Conservation (phyloP, 2,329 filamentous ascomycete genomes). For the Seiridium unicorne region DNA sequence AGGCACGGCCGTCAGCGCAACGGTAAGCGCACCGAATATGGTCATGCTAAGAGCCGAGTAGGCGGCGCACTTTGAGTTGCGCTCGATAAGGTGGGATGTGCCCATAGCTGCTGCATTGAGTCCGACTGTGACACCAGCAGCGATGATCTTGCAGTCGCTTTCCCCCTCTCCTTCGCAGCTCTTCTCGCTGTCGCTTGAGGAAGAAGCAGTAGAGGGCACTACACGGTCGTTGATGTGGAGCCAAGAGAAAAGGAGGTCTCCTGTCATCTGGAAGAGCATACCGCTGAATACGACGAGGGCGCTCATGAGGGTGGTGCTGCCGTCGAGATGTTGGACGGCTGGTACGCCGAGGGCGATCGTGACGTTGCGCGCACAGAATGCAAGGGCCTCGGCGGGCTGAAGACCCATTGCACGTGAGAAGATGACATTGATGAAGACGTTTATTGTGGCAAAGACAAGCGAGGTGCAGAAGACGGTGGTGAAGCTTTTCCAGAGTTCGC, state of each 20-base stretch:
- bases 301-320: constrained; percentile 27
- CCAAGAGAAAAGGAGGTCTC: constrained; percentile 23
- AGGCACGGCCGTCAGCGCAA: constrained; percentile 49
- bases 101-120: constrained; percentile 62
- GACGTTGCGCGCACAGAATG: constrained; percentile 28
- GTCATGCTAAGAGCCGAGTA: constrained; percentile 59
- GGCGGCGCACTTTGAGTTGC: constrained; percentile 48
- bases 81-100: constrained; percentile 55
- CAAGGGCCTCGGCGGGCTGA: constrained; percentile 21
- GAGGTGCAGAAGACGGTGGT: constrained; percentile 24
- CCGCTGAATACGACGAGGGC: constrained; percentile 28
- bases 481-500: constrained; percentile 25
- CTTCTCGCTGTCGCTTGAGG: background rate
- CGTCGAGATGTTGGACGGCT: constrained; percentile 23
- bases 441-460: constrained; percentile 17
- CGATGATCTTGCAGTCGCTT: constrained; percentile 35
- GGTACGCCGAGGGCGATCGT: constrained; percentile 29
- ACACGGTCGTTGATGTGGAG: constrained; percentile 21
- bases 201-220: background rate
- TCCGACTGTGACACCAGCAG: constrained; percentile 51
- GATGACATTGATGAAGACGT: constrained; percentile 26
- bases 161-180: background rate
- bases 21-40: constrained; percentile 54
- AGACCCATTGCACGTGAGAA: constrained; percentile 23
- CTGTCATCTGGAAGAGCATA: constrained; percentile 29